Percentiles rank a stretch among this genome's conserved stretches.
Evolutionary conservation across 306 rosid genomes (phyloP).

Genomic region (Acmispon strigosus): DNA sequence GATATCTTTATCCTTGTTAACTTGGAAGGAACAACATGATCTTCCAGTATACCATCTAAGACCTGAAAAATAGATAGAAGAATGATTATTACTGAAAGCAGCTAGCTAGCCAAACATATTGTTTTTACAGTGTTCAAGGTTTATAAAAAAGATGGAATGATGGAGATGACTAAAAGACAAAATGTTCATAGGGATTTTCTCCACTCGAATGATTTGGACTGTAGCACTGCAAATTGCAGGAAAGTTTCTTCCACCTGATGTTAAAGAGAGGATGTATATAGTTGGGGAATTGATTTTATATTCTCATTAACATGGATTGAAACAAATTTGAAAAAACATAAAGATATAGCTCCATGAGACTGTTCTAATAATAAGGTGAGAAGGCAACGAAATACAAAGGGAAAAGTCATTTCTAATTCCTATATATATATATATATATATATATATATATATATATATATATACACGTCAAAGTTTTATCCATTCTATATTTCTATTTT

Average conservation of each 20-base stretch:
- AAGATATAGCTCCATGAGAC: too few relatives aligned
- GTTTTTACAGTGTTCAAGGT: background rate
- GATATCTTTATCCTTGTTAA: constrained; percentile 51
- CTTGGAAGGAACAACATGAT: constrained; percentile 43
- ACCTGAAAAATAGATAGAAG: constrained; percentile 42
- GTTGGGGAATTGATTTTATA: background rate
- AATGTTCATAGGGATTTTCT: background rate
- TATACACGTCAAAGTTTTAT: background rate
- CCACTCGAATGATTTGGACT: background rate
- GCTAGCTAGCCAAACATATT: background rate
- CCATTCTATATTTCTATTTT: background rate
- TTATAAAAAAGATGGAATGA: constrained; percentile 2
- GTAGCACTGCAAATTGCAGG: background rate
- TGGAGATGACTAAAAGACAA: background rate
- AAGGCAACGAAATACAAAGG: background rate
- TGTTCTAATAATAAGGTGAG: too few relatives aligned
- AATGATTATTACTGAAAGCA: constrained; percentile 4
- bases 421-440: too few relatives aligned
- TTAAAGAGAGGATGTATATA: background rate
- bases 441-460: too few relatives aligned
- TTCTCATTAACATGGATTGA: too few relatives aligned
- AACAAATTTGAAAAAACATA: too few relatives aligned
- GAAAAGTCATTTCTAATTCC: background rate
- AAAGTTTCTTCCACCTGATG: background rate
- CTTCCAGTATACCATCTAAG: constrained; percentile 56